Evolutionary conservation across 2,329 filamentous ascomycete genomes (phyloP).

Genomic region (Graphium sp.): DNA sequence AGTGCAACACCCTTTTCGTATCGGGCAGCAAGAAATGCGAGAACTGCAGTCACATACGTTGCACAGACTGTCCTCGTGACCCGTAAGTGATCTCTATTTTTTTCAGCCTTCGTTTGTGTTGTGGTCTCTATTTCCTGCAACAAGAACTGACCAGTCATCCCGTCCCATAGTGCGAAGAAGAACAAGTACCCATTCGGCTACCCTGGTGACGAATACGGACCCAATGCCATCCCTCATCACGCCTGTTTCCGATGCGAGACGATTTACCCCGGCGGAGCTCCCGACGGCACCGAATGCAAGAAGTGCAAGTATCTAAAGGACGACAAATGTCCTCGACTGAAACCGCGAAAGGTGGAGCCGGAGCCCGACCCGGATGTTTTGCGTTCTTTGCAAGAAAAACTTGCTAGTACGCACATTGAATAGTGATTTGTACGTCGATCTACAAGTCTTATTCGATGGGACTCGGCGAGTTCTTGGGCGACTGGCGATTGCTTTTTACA

Average conservation of each 20-base stretch:
- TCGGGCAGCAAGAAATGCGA: slow-evolving; percentile 44
- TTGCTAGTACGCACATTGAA: too few relatives aligned
- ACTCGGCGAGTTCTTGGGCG: too few relatives aligned
- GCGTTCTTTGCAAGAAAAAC: slow-evolving; percentile 36
- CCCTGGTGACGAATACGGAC: slow-evolving; percentile 45
- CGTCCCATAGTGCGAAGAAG: slow-evolving; percentile 38
- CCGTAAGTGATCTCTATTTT: slow-evolving; percentile 38
- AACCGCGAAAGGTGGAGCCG: slow-evolving; percentile 42
- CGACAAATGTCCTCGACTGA: slow-evolving; percentile 37
- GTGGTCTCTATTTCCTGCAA: not conserved
- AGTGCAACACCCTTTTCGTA: slow-evolving; percentile 48
- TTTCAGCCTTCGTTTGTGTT: not conserved
- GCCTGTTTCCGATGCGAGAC: slow-evolving; percentile 47
- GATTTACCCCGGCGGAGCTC: slow-evolving; percentile 31
- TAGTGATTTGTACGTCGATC: too few relatives aligned
- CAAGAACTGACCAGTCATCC: slow-evolving; percentile 2
- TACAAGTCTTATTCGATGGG: too few relatives aligned
- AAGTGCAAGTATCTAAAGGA: slow-evolving; percentile 46
- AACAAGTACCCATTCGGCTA: slow-evolving; percentile 55
- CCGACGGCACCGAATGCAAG: slow-evolving; percentile 35
- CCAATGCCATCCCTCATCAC: slow-evolving; percentile 32
- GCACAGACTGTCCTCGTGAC: slow-evolving; percentile 65
- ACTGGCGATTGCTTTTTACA: too few relatives aligned
- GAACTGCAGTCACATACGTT: slow-evolving; percentile 55
- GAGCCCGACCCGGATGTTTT: slow-evolving; percentile 45